A percentile compares a stretch with the other conserved stretches of the same genome.
These are phyloP conservation scores for Dissophora ornata DNA, from an alignment of 192 early-diverging fungal genomes.

Conservation along the genomic window DNA sequence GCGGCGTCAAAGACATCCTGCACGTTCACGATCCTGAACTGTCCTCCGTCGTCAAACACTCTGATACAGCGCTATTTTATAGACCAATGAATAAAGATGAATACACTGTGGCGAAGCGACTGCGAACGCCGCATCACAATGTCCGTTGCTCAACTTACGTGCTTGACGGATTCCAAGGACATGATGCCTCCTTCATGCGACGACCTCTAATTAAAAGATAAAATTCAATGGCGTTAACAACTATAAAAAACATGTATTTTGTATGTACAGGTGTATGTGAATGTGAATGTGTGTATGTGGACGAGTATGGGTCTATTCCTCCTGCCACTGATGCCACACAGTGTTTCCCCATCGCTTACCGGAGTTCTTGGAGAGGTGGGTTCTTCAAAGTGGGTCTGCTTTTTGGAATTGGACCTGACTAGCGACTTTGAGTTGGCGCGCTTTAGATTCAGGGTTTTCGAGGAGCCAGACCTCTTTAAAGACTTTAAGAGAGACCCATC, in stretches of 20 bases:
- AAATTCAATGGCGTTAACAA: too few species aligned
- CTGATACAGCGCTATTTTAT: conserved; percentile 71
- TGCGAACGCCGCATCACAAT: too few species aligned
- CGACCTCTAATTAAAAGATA: conserved; percentile 39
- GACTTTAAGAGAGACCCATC: conserved; percentile 48
- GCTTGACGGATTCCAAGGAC: conserved; percentile 68
- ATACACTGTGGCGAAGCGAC: conserved; percentile 3
- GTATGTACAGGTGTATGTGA: too few species aligned
- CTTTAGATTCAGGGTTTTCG: conserved; percentile 43
- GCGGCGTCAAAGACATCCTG: conserved; percentile 74
- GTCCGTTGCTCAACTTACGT: conserved; percentile 54
- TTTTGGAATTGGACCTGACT: conserved; percentile 49
- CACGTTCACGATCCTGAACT: conserved; percentile 84
- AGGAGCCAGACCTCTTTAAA: conserved; percentile 46
- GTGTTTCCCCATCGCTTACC: conserved; percentile 11
- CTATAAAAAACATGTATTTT: too few species aligned
- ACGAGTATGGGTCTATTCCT: too few species aligned
- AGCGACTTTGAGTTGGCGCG: conserved; percentile 45
- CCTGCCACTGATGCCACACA: too few species aligned
- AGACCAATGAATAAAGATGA: neutral
- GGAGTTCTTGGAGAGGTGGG: conserved; percentile 52
- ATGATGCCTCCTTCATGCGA: conserved; percentile 64
- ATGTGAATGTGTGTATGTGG: too few species aligned
- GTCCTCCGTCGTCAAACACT: conserved; percentile 83
- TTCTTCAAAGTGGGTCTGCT: conserved; percentile 51